Conservation (phyloP, 371 early-diverging fungal genomes). For the Mortierella sp. region DNA sequence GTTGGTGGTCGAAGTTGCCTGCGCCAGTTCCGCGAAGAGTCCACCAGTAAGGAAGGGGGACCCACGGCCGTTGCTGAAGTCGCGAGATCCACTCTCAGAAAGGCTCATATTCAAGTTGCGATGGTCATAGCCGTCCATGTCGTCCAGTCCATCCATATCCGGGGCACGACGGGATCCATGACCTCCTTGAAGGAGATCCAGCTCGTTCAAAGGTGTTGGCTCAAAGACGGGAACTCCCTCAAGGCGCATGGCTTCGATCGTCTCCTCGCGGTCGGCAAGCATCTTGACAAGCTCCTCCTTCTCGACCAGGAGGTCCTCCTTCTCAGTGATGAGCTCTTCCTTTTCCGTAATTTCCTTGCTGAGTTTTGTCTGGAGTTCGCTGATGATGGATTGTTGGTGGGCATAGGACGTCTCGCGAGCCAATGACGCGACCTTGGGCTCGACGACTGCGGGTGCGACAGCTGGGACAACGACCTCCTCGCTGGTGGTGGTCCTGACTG, state of each 20-base stretch:
- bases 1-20: slow-evolving; percentile 33
- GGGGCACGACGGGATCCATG: slow-evolving; percentile 20
- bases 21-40: slow-evolving; percentile 55
- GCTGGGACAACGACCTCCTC: slow-evolving; percentile 26
- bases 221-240: slow-evolving; percentile 56
- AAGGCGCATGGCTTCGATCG: slow-evolving; percentile 71
- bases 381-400: slow-evolving; percentile 56
- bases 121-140: slow-evolving; percentile 20
- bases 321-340: slow-evolving; percentile 34
- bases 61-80: slow-evolving; percentile 29
- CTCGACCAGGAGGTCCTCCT: slow-evolving; percentile 67
- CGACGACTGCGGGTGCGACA: slow-evolving; percentile 3
- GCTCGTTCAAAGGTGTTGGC: slow-evolving; percentile 7
- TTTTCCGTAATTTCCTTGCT: slow-evolving; percentile 45
- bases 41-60: slow-evolving; percentile 50
- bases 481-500: slow-evolving; percentile 1
- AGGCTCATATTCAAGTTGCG: slow-evolving; percentile 38
- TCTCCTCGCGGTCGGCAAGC: slow-evolving; percentile 73
- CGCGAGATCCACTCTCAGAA: slow-evolving; percentile 33
- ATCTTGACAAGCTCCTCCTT: slow-evolving; percentile 76
- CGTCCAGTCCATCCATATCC: slow-evolving; percentile 29
- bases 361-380: slow-evolving; percentile 48
- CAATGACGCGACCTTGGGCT: slow-evolving; percentile 50
- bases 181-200: slow-evolving; percentile 12
- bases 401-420: slow-evolving; percentile 58